Evolutionary conservation across 257 asterid species (phyloP).

Genomic region (Coffea eugenioides): DNA sequence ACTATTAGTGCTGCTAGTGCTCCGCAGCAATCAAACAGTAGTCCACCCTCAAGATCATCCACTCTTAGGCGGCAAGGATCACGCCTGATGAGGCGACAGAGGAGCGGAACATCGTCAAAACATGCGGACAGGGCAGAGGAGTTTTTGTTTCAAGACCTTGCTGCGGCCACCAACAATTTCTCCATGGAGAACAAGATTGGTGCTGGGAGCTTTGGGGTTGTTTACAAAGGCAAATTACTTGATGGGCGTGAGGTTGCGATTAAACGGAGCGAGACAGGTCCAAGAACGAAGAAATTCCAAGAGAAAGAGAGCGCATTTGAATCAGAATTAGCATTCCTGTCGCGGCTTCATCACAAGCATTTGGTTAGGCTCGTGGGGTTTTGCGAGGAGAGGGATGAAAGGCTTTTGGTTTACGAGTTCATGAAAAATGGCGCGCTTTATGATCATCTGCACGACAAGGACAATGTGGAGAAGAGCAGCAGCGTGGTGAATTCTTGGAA

Average conservation of each 20-base stretch:
- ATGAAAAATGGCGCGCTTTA: conserved; percentile 87
- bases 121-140: conserved; percentile 80
- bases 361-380: conserved; percentile 70
- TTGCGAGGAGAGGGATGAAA: conserved; percentile 76
- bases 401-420: conserved; percentile 73
- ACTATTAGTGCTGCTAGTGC: conserved; percentile 42
- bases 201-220: conserved; percentile 82
- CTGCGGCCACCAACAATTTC: conserved; percentile 57
- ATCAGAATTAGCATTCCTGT: conserved; percentile 69
- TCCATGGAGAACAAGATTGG: conserved; percentile 75
- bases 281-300: conserved; percentile 59
- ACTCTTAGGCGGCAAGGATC: conserved; percentile 86
- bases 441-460: conserved; percentile 65
- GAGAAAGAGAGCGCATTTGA: conserved; percentile 89
- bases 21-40: conserved; percentile 39
- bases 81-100: conserved; percentile 70
- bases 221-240: conserved; percentile 58
- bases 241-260: conserved; percentile 87
- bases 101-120: conserved; percentile 79
- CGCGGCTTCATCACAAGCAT: conserved; percentile 92
- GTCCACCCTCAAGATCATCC: conserved; percentile 70
- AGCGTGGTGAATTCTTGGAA: conserved; percentile 71
- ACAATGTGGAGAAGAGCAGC: conserved; percentile 54
- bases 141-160: conserved; percentile 56
- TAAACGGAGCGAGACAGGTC: conserved; percentile 67